Percentiles rank a stretch among this genome's conserved stretches.
Evolutionary conservation across 2,329 filamentous ascomycete species (phyloP).

Genomic region (Calonectria crousiana): DNA sequence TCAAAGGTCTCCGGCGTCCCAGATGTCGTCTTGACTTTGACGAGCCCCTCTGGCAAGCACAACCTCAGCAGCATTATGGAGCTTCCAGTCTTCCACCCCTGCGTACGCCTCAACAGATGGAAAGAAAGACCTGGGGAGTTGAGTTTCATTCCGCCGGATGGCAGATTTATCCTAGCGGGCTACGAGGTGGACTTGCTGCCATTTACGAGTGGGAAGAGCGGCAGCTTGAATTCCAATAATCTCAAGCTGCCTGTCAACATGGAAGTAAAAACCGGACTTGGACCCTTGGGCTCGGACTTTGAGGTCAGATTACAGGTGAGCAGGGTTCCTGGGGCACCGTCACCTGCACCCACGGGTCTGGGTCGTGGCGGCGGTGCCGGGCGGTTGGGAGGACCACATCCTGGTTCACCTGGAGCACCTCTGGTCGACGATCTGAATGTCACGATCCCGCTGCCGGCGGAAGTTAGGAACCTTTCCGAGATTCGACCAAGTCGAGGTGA

Average conservation of each 20-base stretch:
- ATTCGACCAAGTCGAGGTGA: conserved; percentile 86
- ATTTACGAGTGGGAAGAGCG: conserved; percentile 69
- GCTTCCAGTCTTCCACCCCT: conserved; percentile 95
- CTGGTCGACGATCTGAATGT: conserved; percentile 82
- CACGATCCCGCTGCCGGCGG: conserved; percentile 81
- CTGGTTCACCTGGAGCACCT: conserved; percentile 69
- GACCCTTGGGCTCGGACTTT: conserved; percentile 83
- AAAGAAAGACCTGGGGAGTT: conserved; percentile 88
- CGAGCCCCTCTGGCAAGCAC: conserved; percentile 84
- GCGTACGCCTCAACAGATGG: conserved; percentile 91
- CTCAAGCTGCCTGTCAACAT: conserved; percentile 86
- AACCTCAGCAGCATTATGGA: conserved; percentile 82
- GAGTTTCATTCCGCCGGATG: conserved; percentile 96
- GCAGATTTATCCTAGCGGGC: conserved; percentile 90
- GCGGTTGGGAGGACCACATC: conserved; percentile 55
- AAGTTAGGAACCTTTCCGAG: conserved; percentile 86
- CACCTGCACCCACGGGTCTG: conserved; percentile 50
- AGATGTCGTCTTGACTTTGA: conserved; percentile 85
- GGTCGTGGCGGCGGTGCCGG: conserved; percentile 58
- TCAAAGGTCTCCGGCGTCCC: conserved; percentile 95
- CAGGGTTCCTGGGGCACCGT: conserved; percentile 68
- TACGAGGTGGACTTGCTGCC: conserved; percentile 95
- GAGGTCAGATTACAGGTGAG: conserved; percentile 84
- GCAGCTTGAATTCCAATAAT: conserved; percentile 68
- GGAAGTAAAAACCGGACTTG: conserved; percentile 85